Base-by-base conservation (phyloP, 305 asterid genomes). In the Solanum hybrid region DNA sequence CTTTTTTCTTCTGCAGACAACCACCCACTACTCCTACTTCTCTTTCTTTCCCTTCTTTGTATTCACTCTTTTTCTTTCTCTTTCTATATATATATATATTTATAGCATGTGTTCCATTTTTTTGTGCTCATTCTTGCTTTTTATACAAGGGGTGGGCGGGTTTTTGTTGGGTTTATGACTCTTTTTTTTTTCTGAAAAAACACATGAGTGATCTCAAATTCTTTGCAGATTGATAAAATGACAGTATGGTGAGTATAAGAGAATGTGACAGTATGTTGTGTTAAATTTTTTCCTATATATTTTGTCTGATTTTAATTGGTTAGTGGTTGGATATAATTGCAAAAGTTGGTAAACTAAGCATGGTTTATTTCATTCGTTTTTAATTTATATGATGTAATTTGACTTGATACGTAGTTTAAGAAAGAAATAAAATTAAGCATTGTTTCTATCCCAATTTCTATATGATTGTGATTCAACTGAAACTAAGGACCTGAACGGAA, bases 41-140 rank as follows among this genome's bases (percentile, higher is more conserved):
- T 42, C 87, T 84, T 84, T 32, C 89, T 42, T 78, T 91, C 90
- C 87, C 90, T 72, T 85, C 87, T 89, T 90, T 80, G 91, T 84
- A 92, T 90, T 92, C 82, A 79, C 69, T 80, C 86, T 27, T 26
- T 79, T 22, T 24, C 37, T 86, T 82, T 90, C 79, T 91, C 56
- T 81, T 34, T 85, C 88, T 86, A 71, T 42, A 27, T 34, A 32
- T 42, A 27, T 34, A 32, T 37, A 79, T 36, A 90, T 78, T 35
- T 51, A 73, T 88, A 71, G 89, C 89, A 84, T 87, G 69, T 87
- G 73, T 85, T 81, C 6, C 34, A n/a, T 24, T 46, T 86, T 60
- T 80, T 24, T 88, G 92, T 87, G 92, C 56, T 90, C 92, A 92
- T 91, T 91, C 90, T 88, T 84, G 42, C 40, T 40, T 42, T 88